phyloP scores from a whole-genome alignment of 805 yeast species.

The Saccharomycopsis sp. region DNA sequence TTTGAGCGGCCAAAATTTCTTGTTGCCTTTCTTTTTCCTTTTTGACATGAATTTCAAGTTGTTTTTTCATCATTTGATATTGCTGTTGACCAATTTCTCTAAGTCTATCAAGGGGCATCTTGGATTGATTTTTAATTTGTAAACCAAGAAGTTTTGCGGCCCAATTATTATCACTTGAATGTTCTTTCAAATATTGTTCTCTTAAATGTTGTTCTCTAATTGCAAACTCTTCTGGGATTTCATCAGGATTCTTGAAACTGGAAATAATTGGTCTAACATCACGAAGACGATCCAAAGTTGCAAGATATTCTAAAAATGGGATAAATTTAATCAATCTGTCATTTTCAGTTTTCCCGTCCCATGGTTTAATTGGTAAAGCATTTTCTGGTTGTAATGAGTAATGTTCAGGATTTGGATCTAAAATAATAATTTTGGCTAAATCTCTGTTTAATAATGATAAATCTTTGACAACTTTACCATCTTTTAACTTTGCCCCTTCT shows the following conservation, averaged over 20 bases:
- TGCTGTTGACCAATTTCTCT: slow-evolving; percentile 71
- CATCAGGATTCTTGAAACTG: slow-evolving; percentile 55
- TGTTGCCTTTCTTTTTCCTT: slow-evolving; percentile 34
- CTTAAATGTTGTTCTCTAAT: slow-evolving; percentile 70
- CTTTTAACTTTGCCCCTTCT: slow-evolving; percentile 77
- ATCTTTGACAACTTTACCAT: slow-evolving; percentile 86
- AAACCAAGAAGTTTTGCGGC: slow-evolving; percentile 57
- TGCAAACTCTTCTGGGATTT: slow-evolving; percentile 71
- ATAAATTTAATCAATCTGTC: slow-evolving; percentile 66
- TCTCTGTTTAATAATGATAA: slow-evolving; percentile 86
- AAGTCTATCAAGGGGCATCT: slow-evolving; percentile 65
- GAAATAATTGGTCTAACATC: slow-evolving; percentile 85
- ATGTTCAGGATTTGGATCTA: slow-evolving; percentile 69
- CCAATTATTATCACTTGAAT: slow-evolving; percentile 34
- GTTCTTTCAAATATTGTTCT: slow-evolving; percentile 52
- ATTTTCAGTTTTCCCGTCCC: slow-evolving; percentile 86
- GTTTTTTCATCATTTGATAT: slow-evolving; percentile 55
- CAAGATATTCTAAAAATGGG: slow-evolving; percentile 90
- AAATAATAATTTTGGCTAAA: slow-evolving; percentile 61
- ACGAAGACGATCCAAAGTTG: slow-evolving; percentile 44
- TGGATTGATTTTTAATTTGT: slow-evolving; percentile 31
- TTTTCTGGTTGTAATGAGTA: slow-evolving; percentile 85
- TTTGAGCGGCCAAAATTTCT: slow-evolving; percentile 58
- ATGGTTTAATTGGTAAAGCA: slow-evolving; percentile 72
- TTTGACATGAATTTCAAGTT: slow-evolving; percentile 58